Percentiles rank a stretch among this genome's conserved stretches.
Conservation (phyloP, 768 basidiomycete species). For the Trametes cingulata region DNA sequence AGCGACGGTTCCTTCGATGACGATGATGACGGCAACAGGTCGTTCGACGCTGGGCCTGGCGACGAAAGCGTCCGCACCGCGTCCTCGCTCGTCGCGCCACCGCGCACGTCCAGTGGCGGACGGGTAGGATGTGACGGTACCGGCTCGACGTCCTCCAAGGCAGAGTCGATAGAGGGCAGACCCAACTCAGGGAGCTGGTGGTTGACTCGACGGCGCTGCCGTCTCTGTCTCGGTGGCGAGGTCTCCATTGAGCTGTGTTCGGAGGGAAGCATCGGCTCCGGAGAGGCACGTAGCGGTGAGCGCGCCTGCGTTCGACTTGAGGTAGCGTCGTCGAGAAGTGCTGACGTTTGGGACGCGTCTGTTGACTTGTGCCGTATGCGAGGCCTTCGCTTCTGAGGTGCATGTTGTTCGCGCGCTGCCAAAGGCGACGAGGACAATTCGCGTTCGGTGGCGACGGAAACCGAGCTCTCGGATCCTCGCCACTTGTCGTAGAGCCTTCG, state of each 20-base stretch:
- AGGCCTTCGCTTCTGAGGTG: neutral
- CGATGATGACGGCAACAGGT: neutral
- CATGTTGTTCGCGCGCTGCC: neutral
- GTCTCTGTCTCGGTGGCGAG: neutral
- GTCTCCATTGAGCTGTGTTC: neutral
- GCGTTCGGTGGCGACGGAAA: neutral
- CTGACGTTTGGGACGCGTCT: neutral
- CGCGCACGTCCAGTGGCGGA: neutral
- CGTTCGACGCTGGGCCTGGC: neutral
- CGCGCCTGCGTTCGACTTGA: neutral
- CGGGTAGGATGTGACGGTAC: neutral
- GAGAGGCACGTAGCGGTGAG: neutral
- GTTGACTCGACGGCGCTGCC: neutral
- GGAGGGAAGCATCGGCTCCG: constrained; percentile 1
- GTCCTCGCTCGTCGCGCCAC: neutral
- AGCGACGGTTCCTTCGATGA: neutral
- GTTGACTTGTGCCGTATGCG: neutral
- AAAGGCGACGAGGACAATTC: neutral
- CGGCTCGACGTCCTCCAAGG: constrained; percentile 6
- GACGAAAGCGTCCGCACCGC: neutral
- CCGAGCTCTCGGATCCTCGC: neutral
- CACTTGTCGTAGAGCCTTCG: neutral
- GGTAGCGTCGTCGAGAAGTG: neutral
- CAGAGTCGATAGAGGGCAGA: constrained; percentile 1
- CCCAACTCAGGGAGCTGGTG: neutral